Conservation (phyloP, 2,329 filamentous ascomycete genomes). For the Penicillium palitans region DNA sequence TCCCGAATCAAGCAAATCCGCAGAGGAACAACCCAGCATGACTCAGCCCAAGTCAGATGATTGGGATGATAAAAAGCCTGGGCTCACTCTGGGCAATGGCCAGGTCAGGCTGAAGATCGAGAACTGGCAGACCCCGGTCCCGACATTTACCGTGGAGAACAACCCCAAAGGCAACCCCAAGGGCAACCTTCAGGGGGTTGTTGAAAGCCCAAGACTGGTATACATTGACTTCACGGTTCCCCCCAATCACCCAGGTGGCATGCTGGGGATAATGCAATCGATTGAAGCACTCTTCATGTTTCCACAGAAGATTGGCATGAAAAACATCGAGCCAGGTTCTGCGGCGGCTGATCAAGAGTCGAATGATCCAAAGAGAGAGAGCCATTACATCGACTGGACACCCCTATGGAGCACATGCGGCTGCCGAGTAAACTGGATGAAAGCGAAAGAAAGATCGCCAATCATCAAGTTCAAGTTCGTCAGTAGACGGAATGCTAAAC, state of each 20-base stretch:
- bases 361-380: not conserved
- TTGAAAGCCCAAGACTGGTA: not conserved
- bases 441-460: not conserved
- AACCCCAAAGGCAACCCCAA: not conserved
- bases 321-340: not conserved
- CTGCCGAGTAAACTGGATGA: constrained; percentile 8
- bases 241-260: not conserved
- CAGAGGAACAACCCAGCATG: not conserved
- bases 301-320: not conserved
- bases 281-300: not conserved
- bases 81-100: not conserved
- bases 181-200: not conserved
- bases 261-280: not conserved
- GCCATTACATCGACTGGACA: not conserved
- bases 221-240: not conserved
- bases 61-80: not conserved
- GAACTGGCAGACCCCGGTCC: not conserved
- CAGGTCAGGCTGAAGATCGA: not conserved
- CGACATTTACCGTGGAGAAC: not conserved
- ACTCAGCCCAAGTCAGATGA: not conserved
- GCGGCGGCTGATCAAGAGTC: not conserved
- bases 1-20: not conserved
- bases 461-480: constrained; percentile 2
- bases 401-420: not conserved
- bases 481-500: not conserved